A percentile compares a stretch with the other conserved stretches of the same genome.
These are phyloP conservation scores for Candida piceae DNA, from an alignment of 805 yeast species.

Conservation along the genomic window DNA sequence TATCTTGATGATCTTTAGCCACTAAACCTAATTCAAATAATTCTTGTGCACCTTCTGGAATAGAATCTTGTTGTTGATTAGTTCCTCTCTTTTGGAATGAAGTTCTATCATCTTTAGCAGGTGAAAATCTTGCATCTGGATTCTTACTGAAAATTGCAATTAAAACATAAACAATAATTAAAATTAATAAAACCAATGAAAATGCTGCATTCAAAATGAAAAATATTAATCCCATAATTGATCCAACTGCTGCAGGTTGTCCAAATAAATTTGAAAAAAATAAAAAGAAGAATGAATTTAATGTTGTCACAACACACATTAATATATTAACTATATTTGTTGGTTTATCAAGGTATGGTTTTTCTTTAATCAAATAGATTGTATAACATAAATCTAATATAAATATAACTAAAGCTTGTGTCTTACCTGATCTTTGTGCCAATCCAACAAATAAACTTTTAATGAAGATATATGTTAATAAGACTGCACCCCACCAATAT, in stretches of 20 bases:
- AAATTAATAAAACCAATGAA: slow-evolving; percentile 64
- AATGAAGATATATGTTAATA: slow-evolving; percentile 54
- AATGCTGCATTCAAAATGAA: slow-evolving; percentile 88
- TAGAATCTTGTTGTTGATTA: slow-evolving; percentile 11
- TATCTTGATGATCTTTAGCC: slow-evolving; percentile 73
- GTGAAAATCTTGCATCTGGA: slow-evolving; percentile 84
- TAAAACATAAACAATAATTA: slow-evolving; percentile 63
- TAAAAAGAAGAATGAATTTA: slow-evolving; percentile 79
- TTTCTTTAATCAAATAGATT: slow-evolving; percentile 52
- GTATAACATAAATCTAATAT: slow-evolving; percentile 70
- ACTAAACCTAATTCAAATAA: slow-evolving; percentile 71
- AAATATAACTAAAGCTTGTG: slow-evolving; percentile 74
- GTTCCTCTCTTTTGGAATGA: slow-evolving; percentile 59
- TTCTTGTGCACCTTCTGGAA: slow-evolving; percentile 38
- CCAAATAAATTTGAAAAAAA: slow-evolving; percentile 83
- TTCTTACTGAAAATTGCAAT: slow-evolving; percentile 68
- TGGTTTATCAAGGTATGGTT: slow-evolving; percentile 78
- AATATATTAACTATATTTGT: slow-evolving; percentile 74
- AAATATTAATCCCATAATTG: slow-evolving; percentile 90
- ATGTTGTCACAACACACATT: slow-evolving; percentile 63
- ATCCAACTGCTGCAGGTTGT: slow-evolving; percentile 71
- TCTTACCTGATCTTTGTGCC: slow-evolving; percentile 75
- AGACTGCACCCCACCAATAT: slow-evolving; percentile 78
- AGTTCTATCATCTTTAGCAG: slow-evolving; percentile 87
- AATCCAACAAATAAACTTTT: slow-evolving; percentile 73